Percentiles rank a stretch among this genome's conserved stretches.
phyloP scores from a whole-genome alignment of 345 rosid species.

The Brassica nigra region DNA sequence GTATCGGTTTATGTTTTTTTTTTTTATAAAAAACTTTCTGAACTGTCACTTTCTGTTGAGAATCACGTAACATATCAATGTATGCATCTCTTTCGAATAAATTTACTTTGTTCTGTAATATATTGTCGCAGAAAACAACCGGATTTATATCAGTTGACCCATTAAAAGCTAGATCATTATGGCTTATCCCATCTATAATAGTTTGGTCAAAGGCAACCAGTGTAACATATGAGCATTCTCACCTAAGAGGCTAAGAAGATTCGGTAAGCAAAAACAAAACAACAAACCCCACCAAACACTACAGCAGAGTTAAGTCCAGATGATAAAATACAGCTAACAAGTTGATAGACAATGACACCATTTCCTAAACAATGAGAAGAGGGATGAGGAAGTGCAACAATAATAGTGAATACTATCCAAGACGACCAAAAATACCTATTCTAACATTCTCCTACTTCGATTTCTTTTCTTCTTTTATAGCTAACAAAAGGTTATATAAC shows the following conservation, averaged over 20 bases:
- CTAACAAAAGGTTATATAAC: conserved; percentile 7
- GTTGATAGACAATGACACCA: background rate
- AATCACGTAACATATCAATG: background rate
- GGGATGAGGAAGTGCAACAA: background rate
- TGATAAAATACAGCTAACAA: background rate
- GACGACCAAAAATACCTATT: background rate
- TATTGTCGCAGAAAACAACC: background rate
- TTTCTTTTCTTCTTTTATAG: background rate
- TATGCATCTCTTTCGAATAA: conserved; percentile 19
- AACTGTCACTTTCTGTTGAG: background rate
- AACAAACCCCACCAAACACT: background rate
- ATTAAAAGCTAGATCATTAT: background rate
- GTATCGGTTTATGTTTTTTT: background rate
- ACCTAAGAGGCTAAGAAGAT: background rate
- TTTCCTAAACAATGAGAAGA: background rate
- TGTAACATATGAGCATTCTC: background rate
- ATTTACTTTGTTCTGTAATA: background rate
- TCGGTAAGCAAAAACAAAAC: background rate
- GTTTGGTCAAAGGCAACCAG: background rate
- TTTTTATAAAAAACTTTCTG: background rate
- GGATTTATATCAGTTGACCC: background rate
- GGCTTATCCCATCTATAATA: background rate
- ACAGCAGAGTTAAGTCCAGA: background rate
- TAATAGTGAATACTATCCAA: background rate
- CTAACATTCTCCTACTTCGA: conserved; percentile 5